phyloP scores from a whole-genome alignment of 2,329 filamentous ascomycete genomes.

The Tolypocladium ovalisporum region DNA sequence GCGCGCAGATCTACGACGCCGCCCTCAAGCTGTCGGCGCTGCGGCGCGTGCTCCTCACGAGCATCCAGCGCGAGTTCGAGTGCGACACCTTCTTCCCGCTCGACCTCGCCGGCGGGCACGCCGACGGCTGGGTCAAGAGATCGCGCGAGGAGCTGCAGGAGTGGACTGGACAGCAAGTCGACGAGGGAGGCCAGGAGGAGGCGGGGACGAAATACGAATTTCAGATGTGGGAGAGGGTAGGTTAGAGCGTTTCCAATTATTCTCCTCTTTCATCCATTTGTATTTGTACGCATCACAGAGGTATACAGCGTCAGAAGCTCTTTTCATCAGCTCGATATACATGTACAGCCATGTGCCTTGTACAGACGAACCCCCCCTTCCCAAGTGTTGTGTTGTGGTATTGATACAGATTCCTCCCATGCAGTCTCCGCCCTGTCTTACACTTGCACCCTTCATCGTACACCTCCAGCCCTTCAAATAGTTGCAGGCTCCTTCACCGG shows the following conservation, averaged over 20 bases:
- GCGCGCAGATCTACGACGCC: conserved; percentile 70
- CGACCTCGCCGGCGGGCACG: conserved; percentile 28
- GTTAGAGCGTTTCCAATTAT: background rate
- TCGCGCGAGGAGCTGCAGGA: conserved; percentile 41
- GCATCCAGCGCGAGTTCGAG: conserved; percentile 57
- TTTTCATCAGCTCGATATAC: background rate
- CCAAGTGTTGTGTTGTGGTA: background rate
- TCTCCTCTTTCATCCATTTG: background rate
- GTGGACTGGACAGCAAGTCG: conserved; percentile 57
- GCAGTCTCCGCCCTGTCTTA: background rate
- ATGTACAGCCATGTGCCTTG: background rate
- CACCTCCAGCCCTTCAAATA: background rate
- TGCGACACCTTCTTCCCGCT: conserved; percentile 68
- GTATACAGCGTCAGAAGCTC: conserved; percentile 1
- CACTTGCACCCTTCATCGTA: background rate
- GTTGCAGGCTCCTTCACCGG: background rate
- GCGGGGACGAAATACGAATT: conserved; percentile 57
- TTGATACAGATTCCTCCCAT: background rate
- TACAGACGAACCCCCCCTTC: background rate
- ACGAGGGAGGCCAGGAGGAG: conserved; percentile 48
- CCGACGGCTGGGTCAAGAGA: conserved; percentile 41
- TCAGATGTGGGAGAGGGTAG: conserved; percentile 58
- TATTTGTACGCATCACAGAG: conserved; percentile 2
- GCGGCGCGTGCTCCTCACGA: conserved; percentile 57
- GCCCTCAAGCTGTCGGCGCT: conserved; percentile 51